Evolutionary conservation across 192 early-diverging fungal genomes (phyloP), one percentile per base, ranked within the genome.

Genomic region (Funneliformis mosseae): DNA sequence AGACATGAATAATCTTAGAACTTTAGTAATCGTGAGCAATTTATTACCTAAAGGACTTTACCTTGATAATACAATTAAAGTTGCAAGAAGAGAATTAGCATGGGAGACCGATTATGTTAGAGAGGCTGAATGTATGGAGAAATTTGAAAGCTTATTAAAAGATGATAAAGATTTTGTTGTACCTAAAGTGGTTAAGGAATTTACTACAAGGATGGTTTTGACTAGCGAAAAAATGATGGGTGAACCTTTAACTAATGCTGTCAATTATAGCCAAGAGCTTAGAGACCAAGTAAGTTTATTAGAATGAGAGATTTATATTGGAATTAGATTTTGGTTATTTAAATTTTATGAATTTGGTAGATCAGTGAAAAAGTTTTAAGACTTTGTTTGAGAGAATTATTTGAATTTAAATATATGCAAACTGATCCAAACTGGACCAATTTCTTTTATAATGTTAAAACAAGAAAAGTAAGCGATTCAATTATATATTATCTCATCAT

Each of bases 371-470:
- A 84, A 14, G 84, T 98, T 27, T 86, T 99, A 70, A 83, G 88
- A 4, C 91, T 99, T 9, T 96, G 94, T 83, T 87, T 99, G 60
- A 86, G 89, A 55, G 97, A 99, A 82, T 85, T 99, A 60, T 98
- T 97, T 83, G 90, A 92, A 67, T 98, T 95, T 85, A 88, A 91
- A 77, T 98, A 94, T 84, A 99, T 99, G 98, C 98, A 99, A 84
- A 99, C 98, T 8, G 98, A 99, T 84, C 98, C 98, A 3, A 99
- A 99, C 83, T 99, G 98, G 98, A 91, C 94, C 70, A 99, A 99
- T 84, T 99, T 99, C 83, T 85, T 99, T 71, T 99, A 96, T 82
- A 92, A 96, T 77, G 80, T 70, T 4, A 43, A 50, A 6, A 90
- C 88, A 11, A 86, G 88, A 66, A 94, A 90, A 84, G 83, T 85